Base-by-base conservation (phyloP, 2,329 filamentous ascomycete species). In the Aspergillus fischeri region DNA sequence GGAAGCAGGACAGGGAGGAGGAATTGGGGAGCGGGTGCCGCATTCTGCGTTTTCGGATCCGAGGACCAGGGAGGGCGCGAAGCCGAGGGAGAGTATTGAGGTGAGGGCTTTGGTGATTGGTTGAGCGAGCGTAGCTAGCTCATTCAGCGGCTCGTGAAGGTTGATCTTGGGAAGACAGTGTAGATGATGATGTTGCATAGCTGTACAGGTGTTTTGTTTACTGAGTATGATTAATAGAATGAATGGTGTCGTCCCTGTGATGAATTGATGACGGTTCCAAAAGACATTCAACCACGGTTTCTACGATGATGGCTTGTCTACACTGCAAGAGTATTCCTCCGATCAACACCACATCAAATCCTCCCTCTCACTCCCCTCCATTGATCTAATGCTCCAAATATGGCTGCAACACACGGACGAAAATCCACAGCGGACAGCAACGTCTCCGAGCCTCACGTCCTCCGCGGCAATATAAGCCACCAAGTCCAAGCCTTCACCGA, bases 91-190 rank as follows among this genome's bases (percentile, higher is more conserved):
- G 79, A 96, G 91, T 70, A 96, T 97, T 70, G 92, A 97, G 74
- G 89, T 96, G 17, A 82, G 92, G 65, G 86, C 90, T 38, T 78
- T 96, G 72, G 89, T 96, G 0, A 96, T 96, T 80, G 89, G 88
- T 20, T 59, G 10, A n/a, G 20, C n/a, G 41, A 42, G 41, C 29
- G 10, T 32, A 32, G 29, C 10, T 10, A 11, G 32, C 32, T 35
- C 29, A 32, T 14, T 14, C 5, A 14, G 4, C 9, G 4, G 32
- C 29, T 35, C 11, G 11, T 35, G 3, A 17, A 17, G 14, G 14
- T 38, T 27, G 25, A 7, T 35, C 1, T 17, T 38, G 14, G 7
- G 14, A 17, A 7, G 32, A 14, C 14, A 17, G 14, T 5, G 5
- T 17, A 38, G 32, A 38, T 3, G 29, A 32, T 32, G 14, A 17